Percentiles rank a stretch among this genome's conserved stretches.
phyloP scores from a whole-genome alignment of 805 yeast species.

The Yamadazyma olivae region DNA sequence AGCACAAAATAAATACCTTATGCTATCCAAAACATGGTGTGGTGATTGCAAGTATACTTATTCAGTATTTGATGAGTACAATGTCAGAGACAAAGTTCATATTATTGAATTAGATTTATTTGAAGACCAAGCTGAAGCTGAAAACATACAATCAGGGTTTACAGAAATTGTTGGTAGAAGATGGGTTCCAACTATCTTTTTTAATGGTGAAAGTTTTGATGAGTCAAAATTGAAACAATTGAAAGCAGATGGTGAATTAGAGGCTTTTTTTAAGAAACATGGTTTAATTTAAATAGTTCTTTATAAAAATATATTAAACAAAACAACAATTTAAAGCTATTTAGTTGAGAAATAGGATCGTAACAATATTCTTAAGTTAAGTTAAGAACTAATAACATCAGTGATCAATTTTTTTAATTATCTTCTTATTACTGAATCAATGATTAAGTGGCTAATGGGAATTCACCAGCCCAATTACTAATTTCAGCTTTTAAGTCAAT shows the following conservation, averaged over 20 bases:
- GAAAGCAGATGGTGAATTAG: conserved; percentile 32
- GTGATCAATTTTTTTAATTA: no score
- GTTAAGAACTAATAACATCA: background rate
- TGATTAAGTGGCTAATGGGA: conserved; percentile 51
- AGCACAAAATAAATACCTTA: conserved; percentile 44
- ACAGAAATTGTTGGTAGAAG: conserved; percentile 54
- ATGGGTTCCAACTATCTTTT: conserved; percentile 70
- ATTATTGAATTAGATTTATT: conserved; percentile 62
- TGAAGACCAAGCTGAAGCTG: conserved; percentile 46
- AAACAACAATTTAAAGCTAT: conserved; percentile 4
- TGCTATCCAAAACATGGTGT: conserved; percentile 74
- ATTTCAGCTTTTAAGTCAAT: conserved; percentile 71
- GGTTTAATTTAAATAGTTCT: conserved; percentile 11
- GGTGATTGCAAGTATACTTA: conserved; percentile 72
- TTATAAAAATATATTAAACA: background rate
- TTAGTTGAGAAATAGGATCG: conserved; percentile 8
- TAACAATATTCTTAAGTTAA: conserved; percentile 1
- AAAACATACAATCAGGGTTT: conserved; percentile 51
- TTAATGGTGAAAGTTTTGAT: conserved; percentile 58
- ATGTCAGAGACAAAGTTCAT: conserved; percentile 47
- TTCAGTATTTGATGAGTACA: conserved; percentile 50
- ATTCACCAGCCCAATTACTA: conserved; percentile 86
- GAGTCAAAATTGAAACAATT: conserved; percentile 46
- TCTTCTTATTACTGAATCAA: no score
- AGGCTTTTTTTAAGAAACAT: conserved; percentile 28